Conservation (phyloP, 768 basidiomycete genomes). For the Cubamyces lactineus region DNA sequence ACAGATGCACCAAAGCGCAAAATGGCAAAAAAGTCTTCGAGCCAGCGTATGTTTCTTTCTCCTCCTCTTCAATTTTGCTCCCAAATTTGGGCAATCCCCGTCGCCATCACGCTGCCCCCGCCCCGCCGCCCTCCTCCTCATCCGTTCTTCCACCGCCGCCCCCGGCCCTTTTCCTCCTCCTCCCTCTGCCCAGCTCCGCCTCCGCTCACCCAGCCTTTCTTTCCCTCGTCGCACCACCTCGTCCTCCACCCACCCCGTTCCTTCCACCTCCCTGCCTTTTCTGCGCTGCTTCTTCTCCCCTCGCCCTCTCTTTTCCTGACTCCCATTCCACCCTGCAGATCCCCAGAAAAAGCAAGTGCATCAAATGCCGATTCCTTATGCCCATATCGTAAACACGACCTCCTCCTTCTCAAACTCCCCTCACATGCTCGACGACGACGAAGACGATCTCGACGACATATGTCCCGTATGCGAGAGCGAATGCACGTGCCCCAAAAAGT, state of each 20-base stretch:
- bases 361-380: slow-evolving; percentile 69
- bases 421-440: slow-evolving; percentile 39
- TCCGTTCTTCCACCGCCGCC: slow-evolving; percentile 14
- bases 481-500: slow-evolving; percentile 72
- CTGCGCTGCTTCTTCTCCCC: not conserved
- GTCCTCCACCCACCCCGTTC: not conserved
- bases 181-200: slow-evolving; percentile 7
- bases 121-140: slow-evolving; percentile 15
- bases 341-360: slow-evolving; percentile 54
- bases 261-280: not conserved
- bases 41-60: slow-evolving; percentile 24
- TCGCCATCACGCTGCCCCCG: slow-evolving; percentile 10
- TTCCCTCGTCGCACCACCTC: not conserved
- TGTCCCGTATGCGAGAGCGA: slow-evolving; percentile 91
- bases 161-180: slow-evolving; percentile 15
- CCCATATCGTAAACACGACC: slow-evolving; percentile 62
- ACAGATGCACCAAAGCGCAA: slow-evolving; percentile 28
- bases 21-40: slow-evolving; percentile 32
- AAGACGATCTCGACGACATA: slow-evolving; percentile 85
- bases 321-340: slow-evolving; percentile 32
- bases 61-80: slow-evolving; percentile 4
- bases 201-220: not conserved
- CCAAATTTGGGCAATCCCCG: not conserved
- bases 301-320: slow-evolving; percentile 7
- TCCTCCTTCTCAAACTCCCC: slow-evolving; percentile 20